These are phyloP conservation scores for Pseudopithomyces chartarum DNA, from an alignment of 2,329 filamentous ascomycete genomes.

Conservation along the genomic window DNA sequence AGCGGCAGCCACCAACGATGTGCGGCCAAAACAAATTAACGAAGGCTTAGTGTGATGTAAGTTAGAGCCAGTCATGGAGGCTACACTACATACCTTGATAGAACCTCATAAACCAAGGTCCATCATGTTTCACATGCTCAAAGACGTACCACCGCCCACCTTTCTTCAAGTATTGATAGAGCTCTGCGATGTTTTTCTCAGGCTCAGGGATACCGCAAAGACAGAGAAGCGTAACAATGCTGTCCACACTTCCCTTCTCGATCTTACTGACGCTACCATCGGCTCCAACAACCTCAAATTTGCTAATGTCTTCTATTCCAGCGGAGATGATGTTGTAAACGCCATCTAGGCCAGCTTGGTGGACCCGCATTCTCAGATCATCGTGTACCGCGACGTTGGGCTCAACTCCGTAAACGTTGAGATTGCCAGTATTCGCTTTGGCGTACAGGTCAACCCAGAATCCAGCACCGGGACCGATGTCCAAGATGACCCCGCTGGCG, in stretches of 20 bases:
- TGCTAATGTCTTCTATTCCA: conserved; percentile 1
- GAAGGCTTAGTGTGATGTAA: neutral
- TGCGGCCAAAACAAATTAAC: conserved; percentile 6
- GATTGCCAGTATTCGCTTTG: neutral
- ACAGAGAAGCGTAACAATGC: conserved; percentile 2
- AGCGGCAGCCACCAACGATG: conserved; percentile 1
- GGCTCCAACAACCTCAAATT: neutral
- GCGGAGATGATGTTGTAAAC: neutral
- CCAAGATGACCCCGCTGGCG: neutral
- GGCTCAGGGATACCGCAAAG: conserved; percentile 3
- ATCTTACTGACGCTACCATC: conserved; percentile 1
- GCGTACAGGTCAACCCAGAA: conserved; percentile 4
- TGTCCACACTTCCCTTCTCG: conserved; percentile 2
- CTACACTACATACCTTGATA: neutral
- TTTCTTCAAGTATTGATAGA: conserved; percentile 5
- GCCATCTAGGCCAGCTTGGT: neutral
- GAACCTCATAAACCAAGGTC: neutral
- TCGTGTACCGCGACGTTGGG: neutral
- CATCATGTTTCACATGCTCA: neutral
- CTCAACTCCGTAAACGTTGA: conserved; percentile 4
- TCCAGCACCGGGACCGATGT: conserved; percentile 1
- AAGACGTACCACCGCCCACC: conserved; percentile 2
- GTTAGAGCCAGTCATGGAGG: neutral
- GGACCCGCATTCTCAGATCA: neutral
- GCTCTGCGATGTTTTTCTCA: conserved; percentile 1